These are phyloP conservation scores for Trypanosoma lewisi DNA, from an alignment of 208 protist species.

Conservation along the genomic window DNA sequence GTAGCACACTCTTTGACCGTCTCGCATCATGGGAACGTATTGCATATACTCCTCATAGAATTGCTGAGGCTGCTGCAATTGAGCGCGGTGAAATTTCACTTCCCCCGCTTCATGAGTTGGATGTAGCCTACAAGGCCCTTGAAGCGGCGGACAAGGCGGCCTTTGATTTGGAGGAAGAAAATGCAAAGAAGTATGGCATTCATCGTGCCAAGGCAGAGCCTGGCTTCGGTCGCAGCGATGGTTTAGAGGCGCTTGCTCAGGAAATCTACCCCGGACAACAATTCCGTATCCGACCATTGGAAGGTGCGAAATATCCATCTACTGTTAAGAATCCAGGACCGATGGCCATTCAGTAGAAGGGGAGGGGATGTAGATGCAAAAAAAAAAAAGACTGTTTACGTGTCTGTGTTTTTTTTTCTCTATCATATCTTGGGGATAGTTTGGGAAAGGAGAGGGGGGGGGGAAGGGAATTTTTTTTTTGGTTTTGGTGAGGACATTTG, in stretches of 20 bases:
- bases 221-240: slow-evolving; percentile 86
- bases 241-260: slow-evolving; percentile 86
- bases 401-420: slow-evolving; percentile 15
- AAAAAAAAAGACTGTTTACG: slow-evolving; percentile 17
- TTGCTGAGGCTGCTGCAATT: slow-evolving; percentile 72
- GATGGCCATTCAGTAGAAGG: slow-evolving; percentile 73
- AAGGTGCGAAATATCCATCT: slow-evolving; percentile 85
- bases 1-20: slow-evolving; percentile 85
- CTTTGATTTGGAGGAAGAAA: slow-evolving; percentile 81
- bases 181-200: slow-evolving; percentile 83
- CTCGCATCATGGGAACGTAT: slow-evolving; percentile 88
- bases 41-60: slow-evolving; percentile 77
- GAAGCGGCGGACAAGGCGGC: slow-evolving; percentile 86
- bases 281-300: slow-evolving; percentile 82
- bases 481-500: background rate
- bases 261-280: slow-evolving; percentile 92
- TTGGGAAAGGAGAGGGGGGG: background rate
- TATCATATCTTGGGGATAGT: background rate
- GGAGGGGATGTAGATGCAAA: background rate
- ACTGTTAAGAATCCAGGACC: slow-evolving; percentile 86
- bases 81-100: slow-evolving; percentile 59
- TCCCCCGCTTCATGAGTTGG: slow-evolving; percentile 69
- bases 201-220: slow-evolving; percentile 90
- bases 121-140: slow-evolving; percentile 60
- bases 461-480: background rate